Evolutionary conservation across 192 early-diverging fungal genomes (phyloP).

Genomic region (Podila clonocystis): DNA sequence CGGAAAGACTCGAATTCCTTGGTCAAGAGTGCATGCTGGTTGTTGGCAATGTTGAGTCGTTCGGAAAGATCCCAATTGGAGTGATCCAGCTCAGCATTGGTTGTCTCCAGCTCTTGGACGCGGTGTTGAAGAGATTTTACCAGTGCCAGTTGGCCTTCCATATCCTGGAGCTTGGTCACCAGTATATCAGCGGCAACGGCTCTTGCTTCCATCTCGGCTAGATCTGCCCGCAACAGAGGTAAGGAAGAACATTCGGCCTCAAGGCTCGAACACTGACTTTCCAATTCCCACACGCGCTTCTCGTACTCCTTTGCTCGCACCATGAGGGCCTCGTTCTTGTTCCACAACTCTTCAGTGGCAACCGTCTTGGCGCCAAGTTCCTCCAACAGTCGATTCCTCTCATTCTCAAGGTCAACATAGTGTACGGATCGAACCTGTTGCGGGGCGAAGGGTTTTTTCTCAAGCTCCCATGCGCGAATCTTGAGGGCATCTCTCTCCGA

Average conservation of each 20-base stretch:
- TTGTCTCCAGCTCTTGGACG: slow-evolving; percentile 26
- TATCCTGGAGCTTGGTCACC: slow-evolving; percentile 8
- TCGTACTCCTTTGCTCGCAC: slow-evolving; percentile 23
- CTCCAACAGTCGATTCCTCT: slow-evolving; percentile 21
- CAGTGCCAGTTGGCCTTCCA: slow-evolving; percentile 11
- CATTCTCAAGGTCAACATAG: slow-evolving; percentile 19
- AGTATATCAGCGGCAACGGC: slow-evolving; percentile 4
- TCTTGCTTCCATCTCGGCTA: slow-evolving; percentile 8
- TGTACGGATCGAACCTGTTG: slow-evolving; percentile 7
- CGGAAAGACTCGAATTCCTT: slow-evolving; percentile 19
- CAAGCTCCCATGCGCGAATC: slow-evolving; percentile 18
- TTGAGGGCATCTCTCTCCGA: slow-evolving; percentile 20
- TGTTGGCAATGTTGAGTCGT: slow-evolving; percentile 24
- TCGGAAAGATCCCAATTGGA: slow-evolving; percentile 27
- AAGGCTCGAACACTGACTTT: slow-evolving; percentile 14
- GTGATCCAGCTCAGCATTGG: slow-evolving; percentile 22
- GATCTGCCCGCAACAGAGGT: slow-evolving; percentile 6
- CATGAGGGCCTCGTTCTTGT: slow-evolving; percentile 22
- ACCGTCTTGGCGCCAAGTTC: slow-evolving; percentile 23
- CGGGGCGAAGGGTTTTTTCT: slow-evolving; percentile 19
- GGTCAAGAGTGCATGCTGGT: slow-evolving; percentile 15
- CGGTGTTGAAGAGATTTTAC: slow-evolving; percentile 15
- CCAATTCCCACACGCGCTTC: slow-evolving; percentile 24
- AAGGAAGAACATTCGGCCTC: slow-evolving; percentile 8
- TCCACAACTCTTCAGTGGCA: slow-evolving; percentile 13